A percentile compares a stretch with the other conserved stretches of the same genome.
Evolutionary conservation across 306 rosid genomes (phyloP).

Genomic region (Abrus precatorius): DNA sequence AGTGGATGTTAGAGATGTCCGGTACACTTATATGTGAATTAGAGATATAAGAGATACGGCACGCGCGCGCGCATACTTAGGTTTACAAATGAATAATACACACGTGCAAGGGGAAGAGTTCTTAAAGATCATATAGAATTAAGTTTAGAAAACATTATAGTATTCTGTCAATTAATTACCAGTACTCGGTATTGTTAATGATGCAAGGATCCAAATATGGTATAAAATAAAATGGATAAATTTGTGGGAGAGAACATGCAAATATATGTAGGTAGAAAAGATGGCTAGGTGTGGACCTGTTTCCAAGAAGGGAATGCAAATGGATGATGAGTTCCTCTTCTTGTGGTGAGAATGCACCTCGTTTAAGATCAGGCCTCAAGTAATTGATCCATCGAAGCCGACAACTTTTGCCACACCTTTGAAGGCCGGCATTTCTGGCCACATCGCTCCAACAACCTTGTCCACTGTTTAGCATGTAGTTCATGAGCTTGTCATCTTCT

Average conservation of each 20-base stretch:
- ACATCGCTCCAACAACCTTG: constrained; percentile 97
- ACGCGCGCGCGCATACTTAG: neutral
- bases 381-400: constrained; percentile 95
- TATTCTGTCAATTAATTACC: neutral
- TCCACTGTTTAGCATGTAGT: constrained; percentile 81
- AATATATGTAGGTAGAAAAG: constrained; percentile 3
- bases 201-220: neutral
- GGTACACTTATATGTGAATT: neutral
- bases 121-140: neutral
- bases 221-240: neutral
- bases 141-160: neutral
- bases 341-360: constrained; percentile 89
- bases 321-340: constrained; percentile 91
- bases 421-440: constrained; percentile 87
- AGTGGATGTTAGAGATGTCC: neutral
- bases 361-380: constrained; percentile 89
- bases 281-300: constrained; percentile 60
- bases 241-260: neutral
- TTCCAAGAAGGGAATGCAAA: constrained; percentile 91
- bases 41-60: neutral
- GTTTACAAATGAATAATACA: neutral
- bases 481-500: constrained; percentile 89
- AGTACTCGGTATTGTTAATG: neutral
- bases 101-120: neutral
- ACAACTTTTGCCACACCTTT: constrained; percentile 94